Percentiles rank a stretch among this genome's conserved stretches.
Conservation (phyloP, 139 green algal genomes). For the Haematococcus lacustris region DNA sequence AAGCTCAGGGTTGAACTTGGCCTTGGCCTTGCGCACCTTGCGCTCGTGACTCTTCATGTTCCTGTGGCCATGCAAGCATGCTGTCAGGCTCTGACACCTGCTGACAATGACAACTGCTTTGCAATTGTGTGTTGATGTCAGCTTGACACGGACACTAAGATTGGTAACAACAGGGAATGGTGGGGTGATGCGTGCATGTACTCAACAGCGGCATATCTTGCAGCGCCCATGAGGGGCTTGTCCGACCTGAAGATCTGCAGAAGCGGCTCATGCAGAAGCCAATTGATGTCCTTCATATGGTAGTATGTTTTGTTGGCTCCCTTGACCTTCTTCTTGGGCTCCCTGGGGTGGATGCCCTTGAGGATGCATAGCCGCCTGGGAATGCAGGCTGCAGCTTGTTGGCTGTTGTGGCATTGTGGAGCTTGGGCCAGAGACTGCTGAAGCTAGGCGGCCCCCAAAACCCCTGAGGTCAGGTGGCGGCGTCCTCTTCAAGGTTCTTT, state of each 20-base stretch:
- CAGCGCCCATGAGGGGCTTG: no score
- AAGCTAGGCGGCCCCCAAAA: neutral
- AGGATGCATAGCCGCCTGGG: constrained; percentile 93
- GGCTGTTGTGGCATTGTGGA: neutral
- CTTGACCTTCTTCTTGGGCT: constrained; percentile 93
- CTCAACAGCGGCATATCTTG: no score
- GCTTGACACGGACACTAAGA: no score
- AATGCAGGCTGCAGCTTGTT: neutral
- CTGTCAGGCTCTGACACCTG: no score
- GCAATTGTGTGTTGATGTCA: no score
- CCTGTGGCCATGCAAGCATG: constrained; percentile 16
- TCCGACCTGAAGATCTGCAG: constrained; percentile 84
- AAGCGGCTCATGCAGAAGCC: constrained; percentile 91
- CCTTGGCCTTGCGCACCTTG: constrained; percentile 75
- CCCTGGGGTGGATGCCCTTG: constrained; percentile 94
- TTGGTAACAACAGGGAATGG: no score
- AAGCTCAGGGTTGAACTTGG: constrained; percentile 67
- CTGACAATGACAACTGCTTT: no score
- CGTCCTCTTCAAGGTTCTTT: neutral
- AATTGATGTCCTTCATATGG: constrained; percentile 96
- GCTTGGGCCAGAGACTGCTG: neutral
- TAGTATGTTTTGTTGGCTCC: constrained; percentile 98
- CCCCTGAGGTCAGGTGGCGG: neutral
- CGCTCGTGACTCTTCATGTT: constrained; percentile 50
- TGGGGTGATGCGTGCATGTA: no score